Conservation (phyloP, 2,329 filamentous ascomycete species). For the Fusarium sp. region DNA sequence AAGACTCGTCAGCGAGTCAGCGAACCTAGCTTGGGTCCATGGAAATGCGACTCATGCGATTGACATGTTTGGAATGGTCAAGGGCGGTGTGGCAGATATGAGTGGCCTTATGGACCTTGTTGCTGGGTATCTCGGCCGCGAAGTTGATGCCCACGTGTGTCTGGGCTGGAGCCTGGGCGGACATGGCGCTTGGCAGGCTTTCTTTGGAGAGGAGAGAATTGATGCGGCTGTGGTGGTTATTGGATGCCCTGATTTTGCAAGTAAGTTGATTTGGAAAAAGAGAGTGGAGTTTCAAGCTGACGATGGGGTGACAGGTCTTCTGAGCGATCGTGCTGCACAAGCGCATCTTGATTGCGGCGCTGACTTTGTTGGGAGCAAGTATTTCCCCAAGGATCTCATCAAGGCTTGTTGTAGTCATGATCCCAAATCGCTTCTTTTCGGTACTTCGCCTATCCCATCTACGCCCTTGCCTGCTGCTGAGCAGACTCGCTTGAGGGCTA, state of each 20-base stretch:
- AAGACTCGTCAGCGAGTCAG: conserved; percentile 74
- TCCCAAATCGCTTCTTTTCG: conserved; percentile 81
- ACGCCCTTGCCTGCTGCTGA: conserved; percentile 54
- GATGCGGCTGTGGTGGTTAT: conserved; percentile 85
- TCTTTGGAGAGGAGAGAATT: conserved; percentile 84
- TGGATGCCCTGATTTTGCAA: conserved; percentile 89
- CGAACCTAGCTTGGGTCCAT: conserved; percentile 84
- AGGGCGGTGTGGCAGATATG: conserved; percentile 81
- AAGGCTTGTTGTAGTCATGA: conserved; percentile 76
- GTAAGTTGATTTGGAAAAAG: conserved; percentile 56
- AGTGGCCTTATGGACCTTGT: conserved; percentile 82
- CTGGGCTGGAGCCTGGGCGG: conserved; percentile 90
- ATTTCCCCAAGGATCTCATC: conserved; percentile 81
- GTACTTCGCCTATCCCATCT: conserved; percentile 58
- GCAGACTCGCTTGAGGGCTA: conserved; percentile 59
- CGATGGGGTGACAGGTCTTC: conserved; percentile 63
- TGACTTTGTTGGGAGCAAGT: conserved; percentile 80
- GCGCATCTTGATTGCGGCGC: conserved; percentile 70
- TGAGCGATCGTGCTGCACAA: conserved; percentile 82
- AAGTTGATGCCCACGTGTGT: conserved; percentile 76
- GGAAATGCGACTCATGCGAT: conserved; percentile 87
- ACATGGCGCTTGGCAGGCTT: conserved; percentile 87
- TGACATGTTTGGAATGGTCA: conserved; percentile 89
- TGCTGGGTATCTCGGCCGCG: conserved; percentile 74
- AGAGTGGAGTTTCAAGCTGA: neutral